Evolutionary conservation across 768 basidiomycete species (phyloP).

Genomic region (Lactarius vividus): DNA sequence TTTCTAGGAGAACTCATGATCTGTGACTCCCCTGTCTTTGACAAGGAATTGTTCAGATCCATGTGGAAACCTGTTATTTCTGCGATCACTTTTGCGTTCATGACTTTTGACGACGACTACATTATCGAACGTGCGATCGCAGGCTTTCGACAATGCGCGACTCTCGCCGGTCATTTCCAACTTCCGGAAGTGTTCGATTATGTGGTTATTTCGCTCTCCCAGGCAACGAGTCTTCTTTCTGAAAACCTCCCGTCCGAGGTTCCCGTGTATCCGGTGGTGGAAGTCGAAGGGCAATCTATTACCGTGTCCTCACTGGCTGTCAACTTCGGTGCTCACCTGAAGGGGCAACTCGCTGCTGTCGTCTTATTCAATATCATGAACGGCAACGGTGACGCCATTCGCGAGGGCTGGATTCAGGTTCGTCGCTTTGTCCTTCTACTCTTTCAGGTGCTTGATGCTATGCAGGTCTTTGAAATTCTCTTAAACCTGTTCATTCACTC

Average conservation of each 20-base stretch:
- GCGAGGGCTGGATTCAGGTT: constrained; percentile 94
- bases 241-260: constrained; percentile 67
- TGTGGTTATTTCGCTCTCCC: constrained; percentile 88
- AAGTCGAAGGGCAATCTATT: constrained; percentile 84
- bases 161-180: constrained; percentile 82
- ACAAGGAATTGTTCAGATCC: constrained; percentile 90
- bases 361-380: constrained; percentile 98
- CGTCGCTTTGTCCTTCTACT: constrained; percentile 22
- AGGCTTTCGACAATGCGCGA: constrained; percentile 96
- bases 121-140: constrained; percentile 92
- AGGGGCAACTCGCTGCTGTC: constrained; percentile 93
- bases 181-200: constrained; percentile 97
- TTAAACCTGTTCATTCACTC: constrained; percentile 95
- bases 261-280: constrained; percentile 83
- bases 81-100: constrained; percentile 95
- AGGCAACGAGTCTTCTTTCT: constrained; percentile 83
- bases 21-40: constrained; percentile 78
- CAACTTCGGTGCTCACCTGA: constrained; percentile 92
- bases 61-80: constrained; percentile 92
- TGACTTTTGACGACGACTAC: constrained; percentile 94
- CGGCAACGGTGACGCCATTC: constrained; percentile 88
- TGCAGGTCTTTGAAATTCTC: constrained; percentile 96
- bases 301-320: constrained; percentile 92
- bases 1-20: constrained; percentile 63
- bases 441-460: constrained; percentile 12